phyloP scores from a whole-genome alignment of 2,329 filamentous ascomycete genomes.

The Colletotrichum karsti region DNA sequence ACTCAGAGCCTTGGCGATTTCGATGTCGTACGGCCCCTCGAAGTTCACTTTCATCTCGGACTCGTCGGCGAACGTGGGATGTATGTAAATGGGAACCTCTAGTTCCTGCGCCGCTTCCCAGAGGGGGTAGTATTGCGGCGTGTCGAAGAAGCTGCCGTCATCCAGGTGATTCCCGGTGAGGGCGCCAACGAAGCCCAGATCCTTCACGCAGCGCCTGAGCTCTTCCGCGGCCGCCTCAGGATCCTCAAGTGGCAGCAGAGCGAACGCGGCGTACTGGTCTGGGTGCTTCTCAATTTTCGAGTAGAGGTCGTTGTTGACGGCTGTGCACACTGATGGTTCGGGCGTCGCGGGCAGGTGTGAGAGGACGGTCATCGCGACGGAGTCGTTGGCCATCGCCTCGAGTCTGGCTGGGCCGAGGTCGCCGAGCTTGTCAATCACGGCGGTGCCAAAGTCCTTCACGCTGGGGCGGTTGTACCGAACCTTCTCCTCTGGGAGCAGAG shows the following conservation, averaged over 20 bases:
- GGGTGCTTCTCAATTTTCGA: slow-evolving; percentile 9
- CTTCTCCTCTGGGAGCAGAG: neutral
- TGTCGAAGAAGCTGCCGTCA: slow-evolving; percentile 39
- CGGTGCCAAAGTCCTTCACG: neutral
- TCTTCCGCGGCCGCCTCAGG: slow-evolving; percentile 38
- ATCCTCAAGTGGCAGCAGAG: slow-evolving; percentile 16
- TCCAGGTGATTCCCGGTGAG: slow-evolving; percentile 34
- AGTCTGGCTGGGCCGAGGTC: neutral
- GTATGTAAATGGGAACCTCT: slow-evolving; percentile 60
- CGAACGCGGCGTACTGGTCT: slow-evolving; percentile 42
- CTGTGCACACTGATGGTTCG: neutral
- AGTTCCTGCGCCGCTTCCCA: slow-evolving; percentile 49
- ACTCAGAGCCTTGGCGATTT: slow-evolving; percentile 65
- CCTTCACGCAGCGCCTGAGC: slow-evolving; percentile 37
- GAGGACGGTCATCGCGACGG: slow-evolving; percentile 6
- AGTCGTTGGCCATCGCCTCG: neutral
- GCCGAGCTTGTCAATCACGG: neutral
- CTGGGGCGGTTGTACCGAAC: neutral
- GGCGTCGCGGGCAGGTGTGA: neutral
- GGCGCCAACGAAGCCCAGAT: slow-evolving; percentile 42
- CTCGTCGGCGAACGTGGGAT: slow-evolving; percentile 44
- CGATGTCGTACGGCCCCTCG: slow-evolving; percentile 53
- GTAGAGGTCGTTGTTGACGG: slow-evolving; percentile 14
- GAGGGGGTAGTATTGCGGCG: slow-evolving; percentile 36
- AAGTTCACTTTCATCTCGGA: slow-evolving; percentile 6